Percentiles rank a stretch among this genome's conserved stretches.
Evolutionary conservation across 805 yeast genomes (phyloP).

Genomic region (Wickerhamomyces pijperi): DNA sequence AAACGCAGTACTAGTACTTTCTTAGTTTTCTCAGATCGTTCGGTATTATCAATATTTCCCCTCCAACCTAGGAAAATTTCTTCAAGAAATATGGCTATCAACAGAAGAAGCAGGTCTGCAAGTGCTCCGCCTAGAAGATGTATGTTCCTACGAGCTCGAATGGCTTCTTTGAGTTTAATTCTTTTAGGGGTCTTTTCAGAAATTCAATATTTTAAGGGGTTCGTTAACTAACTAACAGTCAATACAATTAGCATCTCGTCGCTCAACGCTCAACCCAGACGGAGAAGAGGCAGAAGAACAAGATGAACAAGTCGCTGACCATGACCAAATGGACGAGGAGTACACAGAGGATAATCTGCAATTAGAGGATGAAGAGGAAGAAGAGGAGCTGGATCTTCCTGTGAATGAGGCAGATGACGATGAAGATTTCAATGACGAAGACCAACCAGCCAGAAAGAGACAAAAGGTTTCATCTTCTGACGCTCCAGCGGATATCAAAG

Average conservation of each 20-base stretch:
- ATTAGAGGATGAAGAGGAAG: background rate
- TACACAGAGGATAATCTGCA: background rate
- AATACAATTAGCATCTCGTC: background rate
- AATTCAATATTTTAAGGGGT: too few species aligned
- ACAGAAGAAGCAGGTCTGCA: background rate
- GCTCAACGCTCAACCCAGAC: background rate
- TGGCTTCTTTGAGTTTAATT: too few species aligned
- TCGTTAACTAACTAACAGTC: background rate
- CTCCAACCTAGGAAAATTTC: too few species aligned
- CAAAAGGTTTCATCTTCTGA: background rate
- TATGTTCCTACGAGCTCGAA: too few species aligned
- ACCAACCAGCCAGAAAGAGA: constrained; percentile 1
- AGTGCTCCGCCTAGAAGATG: background rate
- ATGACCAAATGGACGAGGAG: too few species aligned
- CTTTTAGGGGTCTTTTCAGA: too few species aligned
- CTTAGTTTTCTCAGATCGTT: too few species aligned
- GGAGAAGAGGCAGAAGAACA: background rate
- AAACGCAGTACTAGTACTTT: too few species aligned
- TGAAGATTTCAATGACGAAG: constrained; percentile 1
- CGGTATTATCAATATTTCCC: too few species aligned
- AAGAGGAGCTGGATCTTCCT: background rate
- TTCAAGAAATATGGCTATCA: background rate
- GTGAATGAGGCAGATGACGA: constrained; percentile 1
- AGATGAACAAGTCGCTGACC: too few species aligned
- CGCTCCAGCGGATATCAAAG: constrained; percentile 10